Conservation (phyloP, 2,329 filamentous ascomycete species). For the Furcasterigmium sp. region DNA sequence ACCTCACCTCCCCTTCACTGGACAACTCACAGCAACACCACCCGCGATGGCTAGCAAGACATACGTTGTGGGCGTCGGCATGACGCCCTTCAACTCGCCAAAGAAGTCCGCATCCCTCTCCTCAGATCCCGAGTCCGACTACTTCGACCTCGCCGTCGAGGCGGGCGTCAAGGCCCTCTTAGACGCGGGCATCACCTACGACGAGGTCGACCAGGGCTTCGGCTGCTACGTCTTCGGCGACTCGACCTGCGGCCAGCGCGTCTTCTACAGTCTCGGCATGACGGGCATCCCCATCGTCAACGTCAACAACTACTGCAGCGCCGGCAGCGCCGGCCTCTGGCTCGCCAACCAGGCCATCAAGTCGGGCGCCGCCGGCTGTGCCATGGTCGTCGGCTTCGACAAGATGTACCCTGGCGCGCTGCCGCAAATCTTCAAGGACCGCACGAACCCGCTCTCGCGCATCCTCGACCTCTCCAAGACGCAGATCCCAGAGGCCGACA, state of each 20-base stretch:
- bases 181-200: slow-evolving; percentile 18
- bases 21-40: no score
- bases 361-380: slow-evolving; percentile 14
- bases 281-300: slow-evolving; percentile 19
- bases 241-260: slow-evolving; percentile 16
- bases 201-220: slow-evolving; percentile 15
- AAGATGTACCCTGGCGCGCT: slow-evolving; percentile 16
- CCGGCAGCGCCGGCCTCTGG: slow-evolving; percentile 15
- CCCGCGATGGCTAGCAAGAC: background rate
- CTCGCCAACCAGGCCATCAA: slow-evolving; percentile 13
- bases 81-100: slow-evolving; percentile 14
- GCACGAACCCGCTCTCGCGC: slow-evolving; percentile 11
- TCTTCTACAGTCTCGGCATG: slow-evolving; percentile 20
- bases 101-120: slow-evolving; percentile 2
- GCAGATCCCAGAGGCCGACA: slow-evolving; percentile 3
- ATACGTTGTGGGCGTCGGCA: slow-evolving; percentile 18
- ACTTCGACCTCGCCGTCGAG: slow-evolving; percentile 22
- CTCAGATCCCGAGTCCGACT: slow-evolving; percentile 23
- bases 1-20: no score
- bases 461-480: slow-evolving; percentile 9
- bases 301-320: slow-evolving; percentile 18
- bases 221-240: slow-evolving; percentile 17
- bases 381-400: slow-evolving; percentile 19
- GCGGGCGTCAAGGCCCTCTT: slow-evolving; percentile 19
- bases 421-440: slow-evolving; percentile 10